A percentile compares a stretch with the other conserved stretches of the same genome.
Evolutionary conservation across 495 filamentous ascomycete genomes (phyloP).

Genomic region (Annulohypoxylon moriforme): DNA sequence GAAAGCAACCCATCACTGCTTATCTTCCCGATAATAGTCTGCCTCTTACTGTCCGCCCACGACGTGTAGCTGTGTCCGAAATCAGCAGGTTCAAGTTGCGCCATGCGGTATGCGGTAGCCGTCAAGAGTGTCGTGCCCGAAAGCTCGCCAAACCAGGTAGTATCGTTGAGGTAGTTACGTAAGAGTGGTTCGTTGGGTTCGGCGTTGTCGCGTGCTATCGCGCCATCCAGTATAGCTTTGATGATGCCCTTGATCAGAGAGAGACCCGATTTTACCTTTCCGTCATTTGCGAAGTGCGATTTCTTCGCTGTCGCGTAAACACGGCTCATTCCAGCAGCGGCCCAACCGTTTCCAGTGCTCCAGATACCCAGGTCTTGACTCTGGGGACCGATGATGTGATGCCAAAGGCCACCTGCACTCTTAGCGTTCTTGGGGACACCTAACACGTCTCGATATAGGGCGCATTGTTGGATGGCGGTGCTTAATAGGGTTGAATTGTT

Average conservation of each 20-base stretch:
- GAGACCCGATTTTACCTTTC: constrained; percentile 46
- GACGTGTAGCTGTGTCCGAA: constrained; percentile 54
- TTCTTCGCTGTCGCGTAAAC: constrained; percentile 61
- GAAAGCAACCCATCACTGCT: constrained; percentile 54
- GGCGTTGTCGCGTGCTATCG: constrained; percentile 51
- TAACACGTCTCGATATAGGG: constrained; percentile 59
- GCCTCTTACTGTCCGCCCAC: constrained; percentile 60
- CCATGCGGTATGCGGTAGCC: constrained; percentile 60
- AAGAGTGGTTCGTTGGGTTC: constrained; percentile 57
- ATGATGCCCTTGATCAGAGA: constrained; percentile 51
- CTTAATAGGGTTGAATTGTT: constrained; percentile 50
- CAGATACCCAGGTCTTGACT: constrained; percentile 58
- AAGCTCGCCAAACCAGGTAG: constrained; percentile 63
- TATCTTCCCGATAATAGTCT: constrained; percentile 49
- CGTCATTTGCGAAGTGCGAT: constrained; percentile 44
- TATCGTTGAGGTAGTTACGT: constrained; percentile 63
- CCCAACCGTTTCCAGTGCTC: constrained; percentile 67
- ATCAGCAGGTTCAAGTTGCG: constrained; percentile 51
- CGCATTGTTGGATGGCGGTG: constrained; percentile 56
- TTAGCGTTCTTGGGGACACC: constrained; percentile 39
- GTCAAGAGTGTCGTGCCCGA: constrained; percentile 61
- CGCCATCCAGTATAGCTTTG: constrained; percentile 61
- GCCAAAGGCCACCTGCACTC: constrained; percentile 52
- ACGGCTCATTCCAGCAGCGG: constrained; percentile 60
- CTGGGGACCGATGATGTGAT: constrained; percentile 61